Conservation (phyloP, 768 basidiomycete species). For the Phanerochaete carnosa region DNA sequence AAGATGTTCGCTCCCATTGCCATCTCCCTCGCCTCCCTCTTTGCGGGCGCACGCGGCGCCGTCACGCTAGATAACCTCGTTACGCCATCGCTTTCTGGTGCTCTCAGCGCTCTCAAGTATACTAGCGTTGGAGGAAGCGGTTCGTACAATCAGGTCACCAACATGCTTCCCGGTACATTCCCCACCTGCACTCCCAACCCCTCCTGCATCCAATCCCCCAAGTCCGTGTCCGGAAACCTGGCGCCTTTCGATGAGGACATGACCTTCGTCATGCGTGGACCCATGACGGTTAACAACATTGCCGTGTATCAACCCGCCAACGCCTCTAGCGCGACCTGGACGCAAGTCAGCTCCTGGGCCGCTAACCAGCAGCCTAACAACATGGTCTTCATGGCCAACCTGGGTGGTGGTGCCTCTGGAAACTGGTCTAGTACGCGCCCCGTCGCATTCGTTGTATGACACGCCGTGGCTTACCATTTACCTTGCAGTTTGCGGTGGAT, state of each 20-base stretch:
- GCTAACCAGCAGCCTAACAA: slow-evolving; percentile 16
- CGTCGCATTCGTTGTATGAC: not conserved
- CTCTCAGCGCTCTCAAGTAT: slow-evolving; percentile 26
- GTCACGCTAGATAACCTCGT: slow-evolving; percentile 19
- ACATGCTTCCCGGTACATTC: slow-evolving; percentile 24
- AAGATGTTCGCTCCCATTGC: slow-evolving; percentile 6
- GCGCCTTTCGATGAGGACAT: slow-evolving; percentile 29
- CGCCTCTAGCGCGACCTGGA: slow-evolving; percentile 21
- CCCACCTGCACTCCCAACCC: slow-evolving; percentile 23
- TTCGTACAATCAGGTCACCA: slow-evolving; percentile 24
- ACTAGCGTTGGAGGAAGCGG: slow-evolving; percentile 25
- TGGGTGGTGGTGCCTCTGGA: slow-evolving; percentile 22
- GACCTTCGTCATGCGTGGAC: slow-evolving; percentile 25
- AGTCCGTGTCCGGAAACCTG: slow-evolving; percentile 19
- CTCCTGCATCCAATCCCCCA: slow-evolving; percentile 19
- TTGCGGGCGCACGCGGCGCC: slow-evolving; percentile 14
- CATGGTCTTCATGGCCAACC: slow-evolving; percentile 31
- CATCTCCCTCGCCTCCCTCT: slow-evolving; percentile 1
- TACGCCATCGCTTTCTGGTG: slow-evolving; percentile 13
- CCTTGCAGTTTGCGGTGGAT: slow-evolving; percentile 23
- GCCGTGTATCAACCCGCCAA: slow-evolving; percentile 27
- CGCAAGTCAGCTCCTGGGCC: slow-evolving; percentile 23
- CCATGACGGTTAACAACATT: slow-evolving; percentile 24
- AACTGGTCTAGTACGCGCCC: slow-evolving; percentile 24
- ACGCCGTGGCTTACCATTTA: not conserved